These are phyloP conservation scores for Hordeum pubiflorum DNA, from an alignment of 202 grass and related monocot species.

Conservation along the genomic window DNA sequence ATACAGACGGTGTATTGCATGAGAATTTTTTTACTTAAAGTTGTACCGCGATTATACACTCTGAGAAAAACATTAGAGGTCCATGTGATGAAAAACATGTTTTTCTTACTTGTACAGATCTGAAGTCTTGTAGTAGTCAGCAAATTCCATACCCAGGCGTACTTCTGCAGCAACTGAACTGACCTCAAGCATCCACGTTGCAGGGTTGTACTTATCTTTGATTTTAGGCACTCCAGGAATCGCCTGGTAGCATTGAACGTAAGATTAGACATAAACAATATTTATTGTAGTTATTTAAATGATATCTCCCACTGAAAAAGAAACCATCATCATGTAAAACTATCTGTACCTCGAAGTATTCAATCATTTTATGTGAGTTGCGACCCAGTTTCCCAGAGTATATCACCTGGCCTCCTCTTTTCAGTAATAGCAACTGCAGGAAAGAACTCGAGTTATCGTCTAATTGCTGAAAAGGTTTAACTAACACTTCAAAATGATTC, in stretches of 20 bases:
- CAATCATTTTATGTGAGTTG: constrained; percentile 79
- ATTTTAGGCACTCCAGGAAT: constrained; percentile 96
- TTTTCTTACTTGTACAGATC: constrained; percentile 56
- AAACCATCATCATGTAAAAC: background rate
- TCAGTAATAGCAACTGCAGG: constrained; percentile 71
- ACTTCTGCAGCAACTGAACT: constrained; percentile 84
- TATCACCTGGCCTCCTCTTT: constrained; percentile 96
- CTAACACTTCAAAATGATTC: constrained; percentile 10
- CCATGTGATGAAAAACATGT: background rate
- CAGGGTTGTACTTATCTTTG: constrained; percentile 96
- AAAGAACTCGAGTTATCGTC: constrained; percentile 13
- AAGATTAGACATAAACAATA: background rate
- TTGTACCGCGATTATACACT: background rate
- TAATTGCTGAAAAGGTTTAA: constrained; percentile 8
- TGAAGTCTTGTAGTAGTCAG: constrained; percentile 69
- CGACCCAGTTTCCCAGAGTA: constrained; percentile 75
- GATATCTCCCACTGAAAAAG: background rate
- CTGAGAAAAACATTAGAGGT: background rate
- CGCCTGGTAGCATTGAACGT: constrained; percentile 42
- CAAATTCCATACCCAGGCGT: constrained; percentile 74
- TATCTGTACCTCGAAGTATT: constrained; percentile 76
- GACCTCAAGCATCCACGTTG: constrained; percentile 96
- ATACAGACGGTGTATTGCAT: constrained; percentile 1
- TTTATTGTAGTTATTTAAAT: constrained; percentile 2
- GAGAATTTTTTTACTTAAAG: constrained; percentile 13